phyloP scores from a whole-genome alignment of 2,329 filamentous ascomycete genomes.

The Ophiostoma quercus region DNA sequence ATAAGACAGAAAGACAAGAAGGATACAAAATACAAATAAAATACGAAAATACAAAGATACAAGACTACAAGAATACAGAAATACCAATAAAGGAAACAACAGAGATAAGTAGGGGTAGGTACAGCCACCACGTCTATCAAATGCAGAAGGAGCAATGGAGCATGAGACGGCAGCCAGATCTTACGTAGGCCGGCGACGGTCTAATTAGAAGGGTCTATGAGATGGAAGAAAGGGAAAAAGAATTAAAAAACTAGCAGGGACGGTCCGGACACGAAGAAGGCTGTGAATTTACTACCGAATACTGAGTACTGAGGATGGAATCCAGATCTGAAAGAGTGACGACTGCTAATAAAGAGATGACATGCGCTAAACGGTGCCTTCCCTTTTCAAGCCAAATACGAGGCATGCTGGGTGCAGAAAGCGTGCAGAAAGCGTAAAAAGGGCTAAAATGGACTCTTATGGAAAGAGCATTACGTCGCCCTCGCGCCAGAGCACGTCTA shows the following conservation, averaged over 20 bases:
- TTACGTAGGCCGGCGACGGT: not conserved
- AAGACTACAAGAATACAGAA: not conserved
- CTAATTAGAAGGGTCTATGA: not conserved
- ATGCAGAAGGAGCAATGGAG: not conserved
- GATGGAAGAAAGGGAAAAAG: not conserved
- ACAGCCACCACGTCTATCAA: slow-evolving; percentile 9
- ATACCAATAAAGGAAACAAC: not conserved
- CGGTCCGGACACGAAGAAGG: not conserved
- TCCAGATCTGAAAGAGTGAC: not conserved
- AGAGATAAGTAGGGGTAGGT: slow-evolving; percentile 4
- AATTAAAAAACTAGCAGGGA: not conserved
- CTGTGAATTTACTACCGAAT: not conserved
- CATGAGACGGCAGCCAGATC: not conserved
- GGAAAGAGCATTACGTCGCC: slow-evolving; percentile 15
- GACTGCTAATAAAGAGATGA: not conserved
- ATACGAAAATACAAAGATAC: not conserved
- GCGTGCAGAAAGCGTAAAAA: not conserved
- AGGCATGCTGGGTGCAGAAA: not conserved
- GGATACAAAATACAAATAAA: not conserved
- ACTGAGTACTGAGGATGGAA: too few relatives aligned
- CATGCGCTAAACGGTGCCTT: slow-evolving; percentile 12
- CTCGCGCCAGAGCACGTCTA: slow-evolving; percentile 4
- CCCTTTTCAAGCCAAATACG: slow-evolving; percentile 5
- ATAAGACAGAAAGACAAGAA: not conserved
- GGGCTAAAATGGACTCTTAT: not conserved